A percentile compares a stretch with the other conserved stretches of the same genome.
Conservation (phyloP, 2,329 filamentous ascomycete genomes). For the Coniochaeta hoffmannii region DNA sequence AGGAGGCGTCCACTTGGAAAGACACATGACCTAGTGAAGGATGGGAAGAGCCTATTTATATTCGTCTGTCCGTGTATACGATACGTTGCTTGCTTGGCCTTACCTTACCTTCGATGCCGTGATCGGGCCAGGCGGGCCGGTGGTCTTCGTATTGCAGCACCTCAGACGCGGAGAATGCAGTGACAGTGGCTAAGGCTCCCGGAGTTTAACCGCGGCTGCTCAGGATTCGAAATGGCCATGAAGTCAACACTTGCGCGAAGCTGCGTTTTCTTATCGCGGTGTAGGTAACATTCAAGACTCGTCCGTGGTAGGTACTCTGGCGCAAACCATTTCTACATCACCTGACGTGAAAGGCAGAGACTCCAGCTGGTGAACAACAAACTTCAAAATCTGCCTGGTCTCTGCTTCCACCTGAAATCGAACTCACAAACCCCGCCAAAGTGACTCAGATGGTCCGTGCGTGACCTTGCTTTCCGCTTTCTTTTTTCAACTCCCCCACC, state of each 20-base stretch:
- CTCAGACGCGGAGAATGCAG: no score
- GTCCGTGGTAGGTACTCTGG: no score
- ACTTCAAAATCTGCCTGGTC: not conserved
- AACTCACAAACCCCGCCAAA: not conserved
- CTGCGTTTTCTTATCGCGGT: no score
- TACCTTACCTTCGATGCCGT: not conserved
- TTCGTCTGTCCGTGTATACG: not conserved
- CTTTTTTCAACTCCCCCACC: not conserved
- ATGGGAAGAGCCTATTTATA: not conserved
- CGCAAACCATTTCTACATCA: no score
- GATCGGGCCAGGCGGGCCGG: not conserved
- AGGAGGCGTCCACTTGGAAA: not conserved
- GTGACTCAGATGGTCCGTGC: conserved; percentile 3
- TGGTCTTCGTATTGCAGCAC: no score
- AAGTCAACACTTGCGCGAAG: no score
- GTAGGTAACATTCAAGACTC: no score
- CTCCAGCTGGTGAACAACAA: not conserved
- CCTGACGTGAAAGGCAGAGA: not conserved
- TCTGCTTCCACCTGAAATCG: not conserved
- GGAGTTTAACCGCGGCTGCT: conserved; percentile 29
- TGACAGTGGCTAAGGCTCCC: not conserved
- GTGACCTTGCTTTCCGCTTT: not conserved
- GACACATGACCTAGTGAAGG: not conserved
- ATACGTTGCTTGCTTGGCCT: not conserved
- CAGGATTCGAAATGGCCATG: no score